Percentiles rank a stretch among this genome's conserved stretches.
phyloP scores from a whole-genome alignment of 352 stramenopile genomes.

The Pythium monospermum region DNA sequence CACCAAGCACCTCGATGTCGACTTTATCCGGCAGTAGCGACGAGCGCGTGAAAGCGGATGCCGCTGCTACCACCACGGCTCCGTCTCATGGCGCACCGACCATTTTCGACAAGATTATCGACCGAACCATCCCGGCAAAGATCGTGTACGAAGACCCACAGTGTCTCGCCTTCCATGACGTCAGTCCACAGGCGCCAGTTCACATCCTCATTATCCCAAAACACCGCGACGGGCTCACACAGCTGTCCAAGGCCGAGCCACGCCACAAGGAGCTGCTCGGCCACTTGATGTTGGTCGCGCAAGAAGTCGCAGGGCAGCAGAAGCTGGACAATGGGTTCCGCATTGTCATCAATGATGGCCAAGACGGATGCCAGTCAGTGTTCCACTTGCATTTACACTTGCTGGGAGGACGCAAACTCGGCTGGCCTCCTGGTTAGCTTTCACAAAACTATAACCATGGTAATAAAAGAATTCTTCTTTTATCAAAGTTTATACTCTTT shows the following conservation, averaged over 20 bases:
- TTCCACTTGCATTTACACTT: conserved; percentile 94
- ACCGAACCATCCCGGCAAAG: conserved; percentile 90
- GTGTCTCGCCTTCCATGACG: conserved; percentile 97
- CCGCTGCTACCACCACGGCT: conserved; percentile 28
- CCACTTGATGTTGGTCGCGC: conserved; percentile 90
- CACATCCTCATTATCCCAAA: conserved; percentile 99
- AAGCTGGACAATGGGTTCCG: conserved; percentile 90
- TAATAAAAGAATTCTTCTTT: background rate
- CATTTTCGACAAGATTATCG: conserved; percentile 99
- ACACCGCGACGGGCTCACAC: conserved; percentile 88
- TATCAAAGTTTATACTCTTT: background rate
- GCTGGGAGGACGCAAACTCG: conserved; percentile 91
- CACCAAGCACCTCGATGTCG: conserved; percentile 33
- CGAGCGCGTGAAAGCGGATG: conserved; percentile 60
- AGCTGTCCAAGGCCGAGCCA: conserved; percentile 86
- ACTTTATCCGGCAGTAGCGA: conserved; percentile 22
- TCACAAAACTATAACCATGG: background rate
- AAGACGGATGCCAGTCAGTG: conserved; percentile 88
- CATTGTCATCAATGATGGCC: conserved; percentile 97
- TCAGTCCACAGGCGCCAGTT: conserved; percentile 93
- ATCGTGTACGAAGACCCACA: conserved; percentile 97
- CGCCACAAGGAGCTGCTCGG: conserved; percentile 93
- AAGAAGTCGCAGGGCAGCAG: conserved; percentile 91
- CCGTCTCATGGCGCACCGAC: conserved; percentile 67
- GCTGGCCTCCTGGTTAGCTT: conserved; percentile 92